These are phyloP conservation scores for Cyberlindnera euphorbiiphila DNA, from an alignment of 805 yeast species.

Conservation along the genomic window DNA sequence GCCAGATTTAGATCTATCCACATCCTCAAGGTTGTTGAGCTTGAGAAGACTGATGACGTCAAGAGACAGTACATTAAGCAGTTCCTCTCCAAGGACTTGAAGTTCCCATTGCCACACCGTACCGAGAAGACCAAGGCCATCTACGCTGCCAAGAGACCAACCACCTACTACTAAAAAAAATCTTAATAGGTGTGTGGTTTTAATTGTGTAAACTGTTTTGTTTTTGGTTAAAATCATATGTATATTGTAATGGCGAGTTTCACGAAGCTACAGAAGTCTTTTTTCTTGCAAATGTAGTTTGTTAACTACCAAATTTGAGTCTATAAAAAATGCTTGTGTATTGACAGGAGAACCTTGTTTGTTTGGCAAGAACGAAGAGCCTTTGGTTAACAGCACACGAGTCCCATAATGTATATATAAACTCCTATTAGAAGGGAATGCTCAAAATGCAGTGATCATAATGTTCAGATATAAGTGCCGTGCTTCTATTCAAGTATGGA, in stretches of 20 bases:
- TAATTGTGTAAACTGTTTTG: constrained; percentile 12
- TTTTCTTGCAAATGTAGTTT: no score
- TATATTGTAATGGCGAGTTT: constrained; percentile 18
- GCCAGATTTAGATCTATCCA: constrained; percentile 99
- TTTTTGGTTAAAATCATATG: constrained; percentile 14
- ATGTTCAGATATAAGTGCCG: no score
- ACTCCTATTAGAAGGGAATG: no score
- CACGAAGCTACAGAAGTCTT: constrained; percentile 10
- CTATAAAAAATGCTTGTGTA: neutral
- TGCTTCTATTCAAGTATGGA: constrained; percentile 27
- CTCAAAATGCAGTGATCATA: no score
- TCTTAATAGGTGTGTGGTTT: constrained; percentile 13
- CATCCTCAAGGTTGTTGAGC: constrained; percentile 98
- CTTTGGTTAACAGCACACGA: no score
- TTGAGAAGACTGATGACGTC: constrained; percentile 95
- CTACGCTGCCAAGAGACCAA: constrained; percentile 90
- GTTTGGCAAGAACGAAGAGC: no score
- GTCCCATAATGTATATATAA: no score
- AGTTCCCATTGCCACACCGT: constrained; percentile 99
- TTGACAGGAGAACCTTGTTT: neutral
- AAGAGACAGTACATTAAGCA: constrained; percentile 99
- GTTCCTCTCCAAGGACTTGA: constrained; percentile 90
- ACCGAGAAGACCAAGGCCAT: constrained; percentile 84
- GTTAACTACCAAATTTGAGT: neutral
- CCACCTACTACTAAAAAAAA: constrained; percentile 85